phyloP scores from a whole-genome alignment of 2,329 filamentous ascomycete genomes.

The Ophioceras dolichostomum region DNA sequence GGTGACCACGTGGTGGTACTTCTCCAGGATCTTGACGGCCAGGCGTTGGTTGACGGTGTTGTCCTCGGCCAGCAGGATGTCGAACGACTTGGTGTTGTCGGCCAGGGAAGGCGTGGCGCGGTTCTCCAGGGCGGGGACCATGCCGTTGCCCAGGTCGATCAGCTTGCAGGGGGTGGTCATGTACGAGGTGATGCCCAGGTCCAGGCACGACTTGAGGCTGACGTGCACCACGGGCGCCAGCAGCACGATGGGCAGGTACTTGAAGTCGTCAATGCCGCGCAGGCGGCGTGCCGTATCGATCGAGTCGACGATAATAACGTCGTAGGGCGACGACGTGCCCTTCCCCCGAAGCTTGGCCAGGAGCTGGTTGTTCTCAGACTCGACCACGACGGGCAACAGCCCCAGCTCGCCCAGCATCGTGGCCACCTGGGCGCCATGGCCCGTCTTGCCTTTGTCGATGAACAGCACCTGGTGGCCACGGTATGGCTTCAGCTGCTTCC shows the following conservation, averaged over 20 bases:
- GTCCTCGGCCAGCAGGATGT: constrained; percentile 90
- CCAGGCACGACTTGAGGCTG: constrained; percentile 83
- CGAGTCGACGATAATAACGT: constrained; percentile 92
- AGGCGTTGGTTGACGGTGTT: constrained; percentile 95
- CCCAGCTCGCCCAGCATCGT: constrained; percentile 68
- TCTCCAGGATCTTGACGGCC: constrained; percentile 93
- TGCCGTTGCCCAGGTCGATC: constrained; percentile 89
- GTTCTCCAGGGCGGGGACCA: constrained; percentile 91
- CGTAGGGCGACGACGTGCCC: constrained; percentile 56
- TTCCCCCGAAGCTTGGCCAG: constrained; percentile 39
- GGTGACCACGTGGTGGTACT: constrained; percentile 85
- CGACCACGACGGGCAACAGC: constrained; percentile 73
- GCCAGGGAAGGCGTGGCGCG: constrained; percentile 81
- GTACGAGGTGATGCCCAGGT: constrained; percentile 95
- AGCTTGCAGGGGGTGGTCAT: constrained; percentile 95
- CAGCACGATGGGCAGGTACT: constrained; percentile 92
- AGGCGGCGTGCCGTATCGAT: constrained; percentile 80
- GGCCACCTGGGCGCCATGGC: constrained; percentile 63
- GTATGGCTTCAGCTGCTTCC: constrained; percentile 80
- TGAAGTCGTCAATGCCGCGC: constrained; percentile 85
- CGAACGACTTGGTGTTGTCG: constrained; percentile 90
- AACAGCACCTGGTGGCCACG: constrained; percentile 86
- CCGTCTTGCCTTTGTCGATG: constrained; percentile 80
- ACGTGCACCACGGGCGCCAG: constrained; percentile 82
- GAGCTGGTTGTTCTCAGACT: constrained; percentile 56